phyloP scores from a whole-genome alignment of 306 rosid species.

The Cicer pinnatifidum region DNA sequence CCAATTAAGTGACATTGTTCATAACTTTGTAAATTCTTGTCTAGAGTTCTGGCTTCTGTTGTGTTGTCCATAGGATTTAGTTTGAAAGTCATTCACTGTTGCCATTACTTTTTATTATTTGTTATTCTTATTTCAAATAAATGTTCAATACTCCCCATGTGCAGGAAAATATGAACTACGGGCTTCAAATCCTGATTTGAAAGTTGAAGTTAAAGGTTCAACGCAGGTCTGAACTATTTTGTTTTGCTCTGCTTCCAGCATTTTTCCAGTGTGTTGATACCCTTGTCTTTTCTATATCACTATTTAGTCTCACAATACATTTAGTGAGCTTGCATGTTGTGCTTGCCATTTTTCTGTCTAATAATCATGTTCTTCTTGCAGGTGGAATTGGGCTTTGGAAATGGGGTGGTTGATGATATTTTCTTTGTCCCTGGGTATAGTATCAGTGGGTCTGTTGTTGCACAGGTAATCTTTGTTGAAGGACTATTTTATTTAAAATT shows the following conservation, averaged over 20 bases:
- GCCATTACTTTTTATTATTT: slow-evolving; percentile 30
- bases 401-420: slow-evolving; percentile 63
- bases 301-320: slow-evolving; percentile 23
- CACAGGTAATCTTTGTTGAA: slow-evolving; percentile 76
- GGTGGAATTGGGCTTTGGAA: slow-evolving; percentile 92
- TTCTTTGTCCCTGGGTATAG: slow-evolving; percentile 87
- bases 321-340: slow-evolving; percentile 35
- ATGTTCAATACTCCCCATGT: slow-evolving; percentile 38
- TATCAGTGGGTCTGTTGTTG: slow-evolving; percentile 81
- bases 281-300: slow-evolving; percentile 28
- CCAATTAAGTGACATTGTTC: slow-evolving; percentile 9
- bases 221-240: slow-evolving; percentile 64
- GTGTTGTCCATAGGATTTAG: slow-evolving; percentile 8
- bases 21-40: slow-evolving; percentile 29
- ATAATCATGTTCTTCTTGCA: slow-evolving; percentile 52
- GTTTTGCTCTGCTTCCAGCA: slow-evolving; percentile 35
- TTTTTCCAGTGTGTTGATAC: slow-evolving; percentile 26
- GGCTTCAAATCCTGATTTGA: slow-evolving; percentile 81
- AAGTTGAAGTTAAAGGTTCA: slow-evolving; percentile 79
- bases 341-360: slow-evolving; percentile 36
- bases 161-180: slow-evolving; percentile 82
- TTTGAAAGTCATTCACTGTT: slow-evolving; percentile 9
- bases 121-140: slow-evolving; percentile 24
- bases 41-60: slow-evolving; percentile 29
- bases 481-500: slow-evolving; percentile 18